A percentile compares a stretch with the other conserved stretches of the same genome.
Evolutionary conservation across 2,329 filamentous ascomycete genomes (phyloP).

Genomic region (Coccinonectria pachysandricola): DNA sequence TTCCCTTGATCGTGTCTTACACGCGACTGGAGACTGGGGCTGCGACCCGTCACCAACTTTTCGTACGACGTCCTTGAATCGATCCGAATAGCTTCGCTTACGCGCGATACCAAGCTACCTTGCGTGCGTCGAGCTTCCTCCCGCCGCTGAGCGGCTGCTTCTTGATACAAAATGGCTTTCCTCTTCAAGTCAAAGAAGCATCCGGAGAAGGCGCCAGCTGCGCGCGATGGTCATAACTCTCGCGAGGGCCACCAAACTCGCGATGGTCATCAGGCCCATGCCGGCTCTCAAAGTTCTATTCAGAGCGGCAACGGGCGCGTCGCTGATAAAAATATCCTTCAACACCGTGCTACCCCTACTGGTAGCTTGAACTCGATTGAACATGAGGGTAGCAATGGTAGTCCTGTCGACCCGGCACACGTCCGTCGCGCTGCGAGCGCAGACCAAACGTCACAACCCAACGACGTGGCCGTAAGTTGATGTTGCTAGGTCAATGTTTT

Average conservation of each 20-base stretch:
- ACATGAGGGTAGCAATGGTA: constrained; percentile 44
- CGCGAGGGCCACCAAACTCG: too few species aligned
- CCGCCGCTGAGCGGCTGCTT: constrained; percentile 28
- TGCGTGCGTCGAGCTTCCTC: too few species aligned
- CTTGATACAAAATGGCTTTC: constrained; percentile 57
- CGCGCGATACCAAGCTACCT: constrained; percentile 6
- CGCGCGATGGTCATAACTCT: constrained; percentile 45
- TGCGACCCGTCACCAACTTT: constrained; percentile 3
- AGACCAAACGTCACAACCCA: constrained; percentile 35
- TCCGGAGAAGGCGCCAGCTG: constrained; percentile 50
- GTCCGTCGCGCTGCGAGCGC: constrained; percentile 42
- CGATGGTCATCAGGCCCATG: too few species aligned
- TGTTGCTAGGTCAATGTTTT: constrained; percentile 1
- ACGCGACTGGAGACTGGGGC: constrained; percentile 11
- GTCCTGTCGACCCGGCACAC: constrained; percentile 56
- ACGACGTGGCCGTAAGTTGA: constrained; percentile 32
- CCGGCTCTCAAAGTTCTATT: constrained; percentile 34
- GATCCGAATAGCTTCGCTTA: constrained; percentile 4
- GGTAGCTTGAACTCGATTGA: constrained; percentile 67
- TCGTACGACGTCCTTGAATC: too few species aligned
- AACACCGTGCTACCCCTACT: constrained; percentile 59
- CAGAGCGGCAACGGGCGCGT: constrained; percentile 37
- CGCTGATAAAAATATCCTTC: constrained; percentile 39
- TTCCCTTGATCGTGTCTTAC: constrained; percentile 10
- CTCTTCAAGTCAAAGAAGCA: constrained; percentile 76